These are phyloP conservation scores for Alopecurus myosuroides DNA, from an alignment of 176 grass and related monocot genomes.

Conservation along the genomic window DNA sequence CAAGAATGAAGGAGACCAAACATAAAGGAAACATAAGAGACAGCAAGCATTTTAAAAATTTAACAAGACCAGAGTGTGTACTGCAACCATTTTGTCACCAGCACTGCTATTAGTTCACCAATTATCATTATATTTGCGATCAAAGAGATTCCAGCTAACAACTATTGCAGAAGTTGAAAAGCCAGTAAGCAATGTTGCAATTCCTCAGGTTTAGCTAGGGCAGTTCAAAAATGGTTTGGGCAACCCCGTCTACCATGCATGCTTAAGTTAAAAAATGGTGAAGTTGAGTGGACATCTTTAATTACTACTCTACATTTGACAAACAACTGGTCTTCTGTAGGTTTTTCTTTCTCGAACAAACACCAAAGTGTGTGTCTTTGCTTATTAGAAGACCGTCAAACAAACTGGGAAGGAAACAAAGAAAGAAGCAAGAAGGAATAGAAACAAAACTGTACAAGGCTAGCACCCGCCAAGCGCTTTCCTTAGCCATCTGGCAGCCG, in stretches of 20 bases:
- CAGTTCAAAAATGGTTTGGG: background rate
- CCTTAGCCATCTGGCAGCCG: too few species aligned
- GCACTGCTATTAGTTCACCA: background rate
- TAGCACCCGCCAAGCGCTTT: too few species aligned
- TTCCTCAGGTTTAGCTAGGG: background rate
- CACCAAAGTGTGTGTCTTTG: too few species aligned
- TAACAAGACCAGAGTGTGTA: too few species aligned
- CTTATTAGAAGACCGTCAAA: too few species aligned
- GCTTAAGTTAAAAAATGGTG: background rate
- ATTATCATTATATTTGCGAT: background rate
- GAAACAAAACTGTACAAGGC: too few species aligned
- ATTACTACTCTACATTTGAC: background rate
- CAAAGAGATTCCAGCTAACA: background rate
- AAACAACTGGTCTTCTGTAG: background rate
- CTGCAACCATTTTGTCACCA: slow-evolving; percentile 11
- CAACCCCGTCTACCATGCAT: background rate
- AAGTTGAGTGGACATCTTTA: background rate
- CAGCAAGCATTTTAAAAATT: too few species aligned
- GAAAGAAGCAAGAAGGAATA: too few species aligned
- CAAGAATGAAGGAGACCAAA: background rate
- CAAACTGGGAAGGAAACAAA: too few species aligned
- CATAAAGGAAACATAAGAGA: background rate
- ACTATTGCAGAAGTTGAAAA: background rate
- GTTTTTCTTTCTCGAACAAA: too few species aligned
- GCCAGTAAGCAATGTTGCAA: background rate